These are phyloP conservation scores for Auricularia heimuer DNA, from an alignment of 768 basidiomycete species.

Conservation along the genomic window DNA sequence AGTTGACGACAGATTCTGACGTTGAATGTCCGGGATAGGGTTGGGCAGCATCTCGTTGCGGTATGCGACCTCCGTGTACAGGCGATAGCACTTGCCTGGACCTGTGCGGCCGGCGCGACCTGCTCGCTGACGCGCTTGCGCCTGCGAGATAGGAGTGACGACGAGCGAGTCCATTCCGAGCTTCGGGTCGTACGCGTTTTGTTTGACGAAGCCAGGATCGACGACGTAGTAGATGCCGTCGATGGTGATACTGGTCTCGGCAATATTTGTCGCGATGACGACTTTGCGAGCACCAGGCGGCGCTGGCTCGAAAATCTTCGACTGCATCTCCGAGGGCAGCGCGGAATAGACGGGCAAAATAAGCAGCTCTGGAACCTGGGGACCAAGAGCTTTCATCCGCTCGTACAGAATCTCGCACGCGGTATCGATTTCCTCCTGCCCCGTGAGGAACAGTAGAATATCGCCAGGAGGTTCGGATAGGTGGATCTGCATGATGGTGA, in stretches of 20 bases:
- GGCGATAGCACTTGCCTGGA: slow-evolving; percentile 94
- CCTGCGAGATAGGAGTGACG: slow-evolving; percentile 98
- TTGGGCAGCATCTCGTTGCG: slow-evolving; percentile 98
- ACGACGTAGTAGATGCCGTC: slow-evolving; percentile 99
- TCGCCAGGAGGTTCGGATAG: slow-evolving; percentile 96
- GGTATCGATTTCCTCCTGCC: slow-evolving; percentile 98
- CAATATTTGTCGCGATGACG: slow-evolving; percentile 98
- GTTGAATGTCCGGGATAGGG: slow-evolving; percentile 95
- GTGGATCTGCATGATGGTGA: slow-evolving; percentile 99
- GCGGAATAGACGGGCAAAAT: slow-evolving; percentile 98
- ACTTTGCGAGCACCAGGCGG: slow-evolving; percentile 98
- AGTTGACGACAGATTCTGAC: slow-evolving; percentile 84
- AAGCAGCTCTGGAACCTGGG: slow-evolving; percentile 96
- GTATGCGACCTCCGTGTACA: slow-evolving; percentile 97
- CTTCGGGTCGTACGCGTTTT: slow-evolving; percentile 95
- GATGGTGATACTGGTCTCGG: slow-evolving; percentile 96
- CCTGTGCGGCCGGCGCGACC: slow-evolving; percentile 97
- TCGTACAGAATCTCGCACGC: slow-evolving; percentile 94
- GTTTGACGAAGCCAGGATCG: slow-evolving; percentile 97
- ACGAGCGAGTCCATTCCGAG: slow-evolving; percentile 98
- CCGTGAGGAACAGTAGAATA: slow-evolving; percentile 92
- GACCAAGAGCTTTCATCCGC: slow-evolving; percentile 96
- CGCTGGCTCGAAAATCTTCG: slow-evolving; percentile 93
- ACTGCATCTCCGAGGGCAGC: slow-evolving; percentile 95
- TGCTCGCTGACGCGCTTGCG: slow-evolving; percentile 89